These are phyloP conservation scores for Astrothelium macrocarpum DNA, from an alignment of 495 filamentous ascomycete genomes.

Conservation along the genomic window DNA sequence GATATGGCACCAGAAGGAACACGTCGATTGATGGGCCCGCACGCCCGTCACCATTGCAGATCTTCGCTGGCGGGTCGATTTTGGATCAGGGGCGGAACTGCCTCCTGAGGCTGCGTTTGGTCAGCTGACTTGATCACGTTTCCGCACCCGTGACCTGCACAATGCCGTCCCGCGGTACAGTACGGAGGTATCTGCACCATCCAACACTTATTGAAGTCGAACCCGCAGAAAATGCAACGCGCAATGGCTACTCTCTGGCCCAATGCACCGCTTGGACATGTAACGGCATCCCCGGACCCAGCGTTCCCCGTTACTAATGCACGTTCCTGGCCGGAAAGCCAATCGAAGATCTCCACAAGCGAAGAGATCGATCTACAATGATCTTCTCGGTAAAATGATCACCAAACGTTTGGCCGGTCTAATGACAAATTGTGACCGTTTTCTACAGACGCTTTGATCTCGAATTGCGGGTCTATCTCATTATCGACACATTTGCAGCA, in stretches of 20 bases:
- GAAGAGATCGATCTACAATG: no score
- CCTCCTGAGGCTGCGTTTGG: not conserved
- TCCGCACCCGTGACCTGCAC: not conserved
- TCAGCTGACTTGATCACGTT: not conserved
- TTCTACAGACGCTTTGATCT: no score
- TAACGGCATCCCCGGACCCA: not conserved
- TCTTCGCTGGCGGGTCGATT: not conserved
- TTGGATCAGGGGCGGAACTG: no score
- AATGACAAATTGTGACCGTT: no score
- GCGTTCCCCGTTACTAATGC: not conserved
- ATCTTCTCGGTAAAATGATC: no score
- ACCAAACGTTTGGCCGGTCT: no score
- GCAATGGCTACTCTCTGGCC: not conserved
- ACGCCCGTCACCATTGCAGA: not conserved
- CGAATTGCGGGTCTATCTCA: no score
- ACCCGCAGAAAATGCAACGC: not conserved
- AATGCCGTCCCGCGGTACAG: not conserved
- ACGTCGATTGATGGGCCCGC: not conserved
- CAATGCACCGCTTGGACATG: not conserved
- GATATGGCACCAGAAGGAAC: not conserved
- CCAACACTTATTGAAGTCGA: no score
- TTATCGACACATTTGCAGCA: no score
- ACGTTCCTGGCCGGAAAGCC: not conserved
- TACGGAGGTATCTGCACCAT: no score
- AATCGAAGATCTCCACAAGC: not conserved